phyloP scores from a whole-genome alignment of 495 filamentous ascomycete genomes.

The Podospora bellae-mahoneyi region DNA sequence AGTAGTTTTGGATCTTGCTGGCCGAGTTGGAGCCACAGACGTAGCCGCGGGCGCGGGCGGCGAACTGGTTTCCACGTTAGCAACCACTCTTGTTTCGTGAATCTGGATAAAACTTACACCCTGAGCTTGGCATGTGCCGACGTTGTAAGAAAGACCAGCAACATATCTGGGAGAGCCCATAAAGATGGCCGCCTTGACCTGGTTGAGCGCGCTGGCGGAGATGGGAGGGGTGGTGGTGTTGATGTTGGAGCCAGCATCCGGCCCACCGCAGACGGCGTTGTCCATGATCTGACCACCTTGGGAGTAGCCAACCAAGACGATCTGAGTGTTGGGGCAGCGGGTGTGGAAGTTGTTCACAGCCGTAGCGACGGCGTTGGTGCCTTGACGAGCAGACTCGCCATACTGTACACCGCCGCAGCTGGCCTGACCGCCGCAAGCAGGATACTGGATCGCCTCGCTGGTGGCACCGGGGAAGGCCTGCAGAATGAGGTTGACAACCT shows the following conservation, averaged over 20 bases:
- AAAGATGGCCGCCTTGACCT: constrained; percentile 57
- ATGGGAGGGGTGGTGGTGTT: constrained; percentile 25
- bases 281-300: constrained; percentile 65
- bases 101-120: constrained; percentile 48
- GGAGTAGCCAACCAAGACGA: constrained; percentile 61
- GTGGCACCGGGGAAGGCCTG: constrained; percentile 52
- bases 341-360: constrained; percentile 55
- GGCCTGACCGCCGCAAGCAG: constrained; percentile 55
- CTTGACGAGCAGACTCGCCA: constrained; percentile 49
- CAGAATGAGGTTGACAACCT: constrained; percentile 53
- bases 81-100: not conserved
- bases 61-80: constrained; percentile 44
- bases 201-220: constrained; percentile 42
- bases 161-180: constrained; percentile 59
- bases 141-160: constrained; percentile 55
- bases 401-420: constrained; percentile 52
- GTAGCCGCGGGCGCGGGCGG: constrained; percentile 54
- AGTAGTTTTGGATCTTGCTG: constrained; percentile 59
- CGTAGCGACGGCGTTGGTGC: constrained; percentile 51
- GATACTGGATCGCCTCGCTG: constrained; percentile 56
- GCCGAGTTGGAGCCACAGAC: constrained; percentile 48
- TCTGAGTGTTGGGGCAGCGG: constrained; percentile 54
- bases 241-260: constrained; percentile 37
- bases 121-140: constrained; percentile 53
- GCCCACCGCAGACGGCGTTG: constrained; percentile 59